Evolutionary conservation across 495 filamentous ascomycete genomes (phyloP), one percentile per base, ranked within the genome.

Genomic region (Penicillium egyptiacum): DNA sequence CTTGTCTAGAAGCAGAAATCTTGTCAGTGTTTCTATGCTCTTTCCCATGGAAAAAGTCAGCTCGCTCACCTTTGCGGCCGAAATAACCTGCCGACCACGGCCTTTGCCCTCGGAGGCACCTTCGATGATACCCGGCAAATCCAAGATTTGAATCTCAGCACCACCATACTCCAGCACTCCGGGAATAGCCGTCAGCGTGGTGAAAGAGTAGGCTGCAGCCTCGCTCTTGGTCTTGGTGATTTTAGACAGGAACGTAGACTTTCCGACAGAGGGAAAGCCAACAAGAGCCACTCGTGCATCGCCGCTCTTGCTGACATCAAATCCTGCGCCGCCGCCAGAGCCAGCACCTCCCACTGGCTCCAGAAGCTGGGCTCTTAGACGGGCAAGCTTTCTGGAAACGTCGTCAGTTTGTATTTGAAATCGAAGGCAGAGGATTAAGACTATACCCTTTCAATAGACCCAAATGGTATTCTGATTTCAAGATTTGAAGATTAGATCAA

Each of bases 171-270:
- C 95, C 57, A 99, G 81, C 9, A 99, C 95, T 60, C 95, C 95
- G 14, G 95, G 95, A 58, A 99, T 99, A 14, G 95, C 95, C 2
- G 95, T 99, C 23, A 99, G 78, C 0, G 95, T 99, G 5, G 95
- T 99, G 84, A 99, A 99, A 54, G 91, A 87, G 73, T 99, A 99
- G 0, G 94, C 88, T 3, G 95, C 95, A 31, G 97, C 91, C 71
- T 96, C 94, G 59, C 90, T 94, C 71, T 91, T 95, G 26, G 95
- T 99, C 73, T 97, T 98, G 53, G 95, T 99, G 74, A 99, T 96
- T 68, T 99, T 98, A 56, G 95, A 97, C 28, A 99, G 75, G 65
- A 99, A 97, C 0, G 95, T 99, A 9, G 95, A 99, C 76, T 99
- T 99, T 66, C 95, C 95, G 44, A 99, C 95, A 1, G 95, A 99